These are phyloP conservation scores for Suillus decipiens DNA, from an alignment of 768 basidiomycete species.

Conservation along the genomic window DNA sequence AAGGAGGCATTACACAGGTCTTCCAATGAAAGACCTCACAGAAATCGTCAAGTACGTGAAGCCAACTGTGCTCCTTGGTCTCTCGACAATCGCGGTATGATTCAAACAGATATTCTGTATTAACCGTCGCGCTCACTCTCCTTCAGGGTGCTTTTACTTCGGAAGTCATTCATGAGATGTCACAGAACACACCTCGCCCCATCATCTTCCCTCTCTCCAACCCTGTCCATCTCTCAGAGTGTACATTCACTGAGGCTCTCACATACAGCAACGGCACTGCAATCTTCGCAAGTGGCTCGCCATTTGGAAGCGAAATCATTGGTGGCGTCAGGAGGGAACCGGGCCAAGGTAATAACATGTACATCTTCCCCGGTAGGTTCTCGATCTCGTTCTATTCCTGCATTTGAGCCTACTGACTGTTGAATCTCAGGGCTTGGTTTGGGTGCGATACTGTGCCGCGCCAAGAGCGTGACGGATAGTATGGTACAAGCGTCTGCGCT, in stretches of 20 bases:
- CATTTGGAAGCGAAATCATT: conserved; percentile 69
- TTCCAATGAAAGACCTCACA: conserved; percentile 70
- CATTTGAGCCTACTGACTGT: conserved; percentile 4
- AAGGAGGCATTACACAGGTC: conserved; percentile 75
- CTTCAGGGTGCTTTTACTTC: conserved; percentile 70
- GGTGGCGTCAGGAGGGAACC: conserved; percentile 62
- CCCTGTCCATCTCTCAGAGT: conserved; percentile 80
- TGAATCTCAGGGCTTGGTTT: conserved; percentile 63
- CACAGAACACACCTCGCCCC: conserved; percentile 74
- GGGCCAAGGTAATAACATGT: conserved; percentile 96
- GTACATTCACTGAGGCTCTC: conserved; percentile 77
- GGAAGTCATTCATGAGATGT: conserved; percentile 74
- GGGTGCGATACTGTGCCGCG: conserved; percentile 71
- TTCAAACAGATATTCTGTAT: conserved; percentile 2
- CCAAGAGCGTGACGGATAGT: conserved; percentile 69
- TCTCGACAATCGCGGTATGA: conserved; percentile 75
- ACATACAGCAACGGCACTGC: conserved; percentile 69
- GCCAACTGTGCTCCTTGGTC: conserved; percentile 87
- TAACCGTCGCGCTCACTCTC: neutral
- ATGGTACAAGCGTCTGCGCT: conserved; percentile 91
- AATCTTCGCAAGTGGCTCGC: conserved; percentile 88
- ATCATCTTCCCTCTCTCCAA: conserved; percentile 95
- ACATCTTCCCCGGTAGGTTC: conserved; percentile 66
- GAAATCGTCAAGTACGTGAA: conserved; percentile 80
- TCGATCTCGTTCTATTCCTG: neutral